Evolutionary conservation across 2,329 filamentous ascomycete genomes (phyloP).

Genomic region (Penicillium sp.): DNA sequence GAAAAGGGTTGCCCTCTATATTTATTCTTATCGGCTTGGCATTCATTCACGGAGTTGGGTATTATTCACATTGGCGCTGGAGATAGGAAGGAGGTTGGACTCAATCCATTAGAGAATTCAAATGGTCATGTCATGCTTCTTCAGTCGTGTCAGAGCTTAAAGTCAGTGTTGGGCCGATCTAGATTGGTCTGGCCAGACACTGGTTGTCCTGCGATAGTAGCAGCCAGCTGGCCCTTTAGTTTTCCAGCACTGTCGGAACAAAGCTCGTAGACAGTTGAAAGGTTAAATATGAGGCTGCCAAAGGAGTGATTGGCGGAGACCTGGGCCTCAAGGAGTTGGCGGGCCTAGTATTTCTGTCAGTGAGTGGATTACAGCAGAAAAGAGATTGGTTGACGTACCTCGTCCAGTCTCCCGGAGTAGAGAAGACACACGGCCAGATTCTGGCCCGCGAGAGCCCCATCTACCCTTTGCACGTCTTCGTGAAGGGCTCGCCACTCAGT

Average conservation of each 20-base stretch:
- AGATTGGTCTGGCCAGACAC: slow-evolving; percentile 64
- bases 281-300: slow-evolving; percentile 83
- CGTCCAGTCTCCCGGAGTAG: slow-evolving; percentile 77
- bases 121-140: slow-evolving; percentile 8
- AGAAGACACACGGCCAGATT: slow-evolving; percentile 85
- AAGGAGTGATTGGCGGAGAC: slow-evolving; percentile 70
- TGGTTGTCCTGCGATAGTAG: slow-evolving; percentile 68
- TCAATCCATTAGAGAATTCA: slow-evolving; percentile 19
- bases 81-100: slow-evolving; percentile 15
- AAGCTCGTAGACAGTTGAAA: slow-evolving; percentile 89
- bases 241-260: slow-evolving; percentile 77
- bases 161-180: slow-evolving; percentile 75
- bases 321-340: slow-evolving; percentile 69
- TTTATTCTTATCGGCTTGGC: slow-evolving; percentile 21
- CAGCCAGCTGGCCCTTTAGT: slow-evolving; percentile 73
- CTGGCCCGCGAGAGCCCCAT: slow-evolving; percentile 74
- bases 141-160: slow-evolving; percentile 67
- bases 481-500: slow-evolving; percentile 64
- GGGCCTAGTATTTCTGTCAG: slow-evolving; percentile 58
- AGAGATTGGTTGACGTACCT: slow-evolving; percentile 56
- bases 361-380: not conserved
- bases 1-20: not conserved
- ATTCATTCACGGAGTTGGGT: slow-evolving; percentile 17
- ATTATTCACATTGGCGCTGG: slow-evolving; percentile 20
- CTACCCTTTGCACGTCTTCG: slow-evolving; percentile 51